Conservation (phyloP, 352 stramenopile species). For the Blastocystis sp. region DNA sequence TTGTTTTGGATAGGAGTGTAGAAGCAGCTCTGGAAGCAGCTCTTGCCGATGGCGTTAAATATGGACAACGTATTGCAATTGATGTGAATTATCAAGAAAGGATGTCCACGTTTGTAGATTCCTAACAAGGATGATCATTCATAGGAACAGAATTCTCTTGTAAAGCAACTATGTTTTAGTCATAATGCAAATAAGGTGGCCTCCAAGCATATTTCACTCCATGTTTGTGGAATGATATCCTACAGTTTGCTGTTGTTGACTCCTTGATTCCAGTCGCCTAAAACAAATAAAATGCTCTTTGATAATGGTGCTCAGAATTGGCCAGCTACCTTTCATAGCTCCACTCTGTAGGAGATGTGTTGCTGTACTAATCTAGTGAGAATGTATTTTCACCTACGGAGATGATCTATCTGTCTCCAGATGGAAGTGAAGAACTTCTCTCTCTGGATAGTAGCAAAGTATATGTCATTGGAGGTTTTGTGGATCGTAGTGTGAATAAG, state of each 20-base stretch:
- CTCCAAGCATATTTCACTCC: conserved; percentile 25
- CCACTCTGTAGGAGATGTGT: neutral
- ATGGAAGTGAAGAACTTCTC: conserved; percentile 72
- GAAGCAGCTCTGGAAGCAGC: neutral
- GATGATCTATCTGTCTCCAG: conserved; percentile 76
- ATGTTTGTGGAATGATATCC: conserved; percentile 60
- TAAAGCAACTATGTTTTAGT: conserved; percentile 42
- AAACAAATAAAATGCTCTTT: neutral
- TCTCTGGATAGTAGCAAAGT: conserved; percentile 68
- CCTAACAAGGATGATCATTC: neutral
- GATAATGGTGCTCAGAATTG: neutral
- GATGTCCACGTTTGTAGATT: conserved; percentile 9
- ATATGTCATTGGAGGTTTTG: conserved; percentile 78
- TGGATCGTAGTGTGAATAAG: conserved; percentile 77
- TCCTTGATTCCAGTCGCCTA: conserved; percentile 33
- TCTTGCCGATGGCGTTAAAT: neutral
- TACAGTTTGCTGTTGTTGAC: neutral
- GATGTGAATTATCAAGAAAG: conserved; percentile 51
- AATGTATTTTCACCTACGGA: conserved; percentile 49
- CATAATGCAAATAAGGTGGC: conserved; percentile 49
- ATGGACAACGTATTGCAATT: conserved; percentile 25
- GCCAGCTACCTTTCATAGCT: conserved; percentile 12
- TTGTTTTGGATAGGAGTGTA: neutral
- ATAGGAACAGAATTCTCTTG: neutral
- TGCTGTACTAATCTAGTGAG: neutral